Conservation (phyloP, 192 early-diverging fungal genomes). For the Cladochytrium replicatum region DNA sequence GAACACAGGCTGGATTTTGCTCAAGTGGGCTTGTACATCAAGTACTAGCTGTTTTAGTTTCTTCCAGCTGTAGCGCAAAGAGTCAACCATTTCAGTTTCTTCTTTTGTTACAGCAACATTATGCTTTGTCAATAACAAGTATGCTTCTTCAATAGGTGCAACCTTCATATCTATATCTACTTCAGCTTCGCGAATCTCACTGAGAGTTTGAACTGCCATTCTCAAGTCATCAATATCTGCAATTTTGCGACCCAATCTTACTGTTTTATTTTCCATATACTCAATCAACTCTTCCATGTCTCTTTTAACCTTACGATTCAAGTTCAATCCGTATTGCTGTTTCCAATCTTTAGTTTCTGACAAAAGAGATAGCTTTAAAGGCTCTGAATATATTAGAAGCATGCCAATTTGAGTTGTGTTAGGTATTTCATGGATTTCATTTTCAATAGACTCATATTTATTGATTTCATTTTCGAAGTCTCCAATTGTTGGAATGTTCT, state of each 20-base stretch:
- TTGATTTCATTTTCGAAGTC: slow-evolving; percentile 60
- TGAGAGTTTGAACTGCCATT: slow-evolving; percentile 50
- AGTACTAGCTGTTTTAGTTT: slow-evolving; percentile 52
- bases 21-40: slow-evolving; percentile 49
- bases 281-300: slow-evolving; percentile 60
- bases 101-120: slow-evolving; percentile 50
- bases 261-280: slow-evolving; percentile 55
- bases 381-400: slow-evolving; percentile 49
- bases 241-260: slow-evolving; percentile 47
- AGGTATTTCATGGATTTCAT: slow-evolving; percentile 47
- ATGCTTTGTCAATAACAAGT: slow-evolving; percentile 49
- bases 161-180: slow-evolving; percentile 63
- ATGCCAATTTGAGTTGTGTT: slow-evolving; percentile 49
- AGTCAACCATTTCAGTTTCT: slow-evolving; percentile 61
- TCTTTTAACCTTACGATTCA: slow-evolving; percentile 52
- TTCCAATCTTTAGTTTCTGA: slow-evolving; percentile 62
- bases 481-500: slow-evolving; percentile 42
- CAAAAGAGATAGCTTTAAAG: slow-evolving; percentile 48
- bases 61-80: slow-evolving; percentile 57
- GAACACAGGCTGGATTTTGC: slow-evolving; percentile 55
- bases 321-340: slow-evolving; percentile 53
- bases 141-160: slow-evolving; percentile 54
- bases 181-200: slow-evolving; percentile 50
- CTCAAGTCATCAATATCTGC: slow-evolving; percentile 54
- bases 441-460: slow-evolving; percentile 47